Conservation (phyloP, 148 eudicot species). For the Polygonum aviculare region DNA sequence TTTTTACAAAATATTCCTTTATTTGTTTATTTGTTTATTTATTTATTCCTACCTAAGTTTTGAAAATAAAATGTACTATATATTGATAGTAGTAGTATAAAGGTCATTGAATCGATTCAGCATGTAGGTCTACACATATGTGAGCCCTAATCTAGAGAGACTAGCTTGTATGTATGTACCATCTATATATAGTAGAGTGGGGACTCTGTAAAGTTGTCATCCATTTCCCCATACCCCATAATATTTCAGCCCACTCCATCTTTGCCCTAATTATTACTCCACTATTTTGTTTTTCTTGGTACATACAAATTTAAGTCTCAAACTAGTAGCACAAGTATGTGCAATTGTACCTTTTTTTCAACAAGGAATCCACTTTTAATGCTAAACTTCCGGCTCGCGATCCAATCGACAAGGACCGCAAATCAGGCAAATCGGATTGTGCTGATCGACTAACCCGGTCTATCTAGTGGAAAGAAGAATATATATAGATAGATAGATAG, state of each 20-base stretch:
- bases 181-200: neutral
- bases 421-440: too few relatives aligned
- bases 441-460: too few relatives aligned
- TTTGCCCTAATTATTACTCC: neutral
- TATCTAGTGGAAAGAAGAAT: too few relatives aligned
- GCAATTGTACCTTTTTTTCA: too few relatives aligned
- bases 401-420: too few relatives aligned
- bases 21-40: neutral
- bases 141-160: neutral
- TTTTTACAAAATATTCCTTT: neutral
- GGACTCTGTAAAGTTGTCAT: conserved; percentile 2
- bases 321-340: neutral
- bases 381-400: too few relatives aligned
- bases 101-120: neutral
- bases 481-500: too few relatives aligned
- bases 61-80: neutral
- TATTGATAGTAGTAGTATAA: neutral
- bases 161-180: conserved; percentile 4
- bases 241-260: neutral
- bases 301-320: neutral
- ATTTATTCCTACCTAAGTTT: neutral
- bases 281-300: neutral
- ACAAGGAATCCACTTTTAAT: too few relatives aligned
- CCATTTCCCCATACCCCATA: neutral
- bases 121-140: neutral